phyloP scores from a whole-genome alignment of 2,329 filamentous ascomycete genomes.

The Knufia fluminis region DNA sequence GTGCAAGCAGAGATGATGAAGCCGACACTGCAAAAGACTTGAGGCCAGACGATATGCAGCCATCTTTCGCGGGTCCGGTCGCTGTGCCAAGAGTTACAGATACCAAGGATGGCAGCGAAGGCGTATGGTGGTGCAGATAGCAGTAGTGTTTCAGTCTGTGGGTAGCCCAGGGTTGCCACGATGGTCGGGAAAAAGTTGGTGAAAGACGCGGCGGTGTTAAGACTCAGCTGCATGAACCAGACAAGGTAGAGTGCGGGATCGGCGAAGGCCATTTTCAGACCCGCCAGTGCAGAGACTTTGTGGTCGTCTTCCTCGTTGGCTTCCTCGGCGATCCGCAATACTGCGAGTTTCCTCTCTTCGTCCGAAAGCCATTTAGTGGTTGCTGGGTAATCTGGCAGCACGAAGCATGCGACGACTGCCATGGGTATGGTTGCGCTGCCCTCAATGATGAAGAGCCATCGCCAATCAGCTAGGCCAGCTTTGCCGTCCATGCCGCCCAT shows the following conservation, averaged over 20 bases:
- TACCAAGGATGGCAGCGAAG: conserved; percentile 42
- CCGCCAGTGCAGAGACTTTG: no score
- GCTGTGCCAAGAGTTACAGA: conserved; percentile 59
- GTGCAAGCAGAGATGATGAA: conserved; percentile 63
- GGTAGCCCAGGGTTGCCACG: conserved; percentile 40
- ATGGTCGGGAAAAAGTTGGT: conserved; percentile 41
- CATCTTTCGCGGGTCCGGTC: conserved; percentile 62
- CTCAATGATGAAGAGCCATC: conserved; percentile 53
- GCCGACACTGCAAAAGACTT: conserved; percentile 51
- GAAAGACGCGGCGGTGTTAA: conserved; percentile 33
- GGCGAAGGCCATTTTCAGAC: no score
- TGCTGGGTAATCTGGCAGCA: conserved; percentile 60
- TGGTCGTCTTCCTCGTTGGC: conserved; percentile 58
- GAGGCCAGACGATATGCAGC: conserved; percentile 55
- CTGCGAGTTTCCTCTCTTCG: conserved; percentile 48
- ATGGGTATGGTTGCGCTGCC: conserved; percentile 40
- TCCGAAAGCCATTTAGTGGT: conserved; percentile 52
- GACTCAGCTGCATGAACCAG: neutral
- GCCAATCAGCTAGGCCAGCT: conserved; percentile 46
- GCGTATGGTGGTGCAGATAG: conserved; percentile 33
- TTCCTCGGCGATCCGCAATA: conserved; percentile 54
- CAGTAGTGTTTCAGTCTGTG: conserved; percentile 39
- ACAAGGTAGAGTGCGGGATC: no score
- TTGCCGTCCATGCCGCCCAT: conserved; percentile 47
- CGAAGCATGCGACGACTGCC: conserved; percentile 32